These are phyloP conservation scores for Chrysophaeum taylorii DNA, from an alignment of 352 stramenopile species.

Conservation along the genomic window DNA sequence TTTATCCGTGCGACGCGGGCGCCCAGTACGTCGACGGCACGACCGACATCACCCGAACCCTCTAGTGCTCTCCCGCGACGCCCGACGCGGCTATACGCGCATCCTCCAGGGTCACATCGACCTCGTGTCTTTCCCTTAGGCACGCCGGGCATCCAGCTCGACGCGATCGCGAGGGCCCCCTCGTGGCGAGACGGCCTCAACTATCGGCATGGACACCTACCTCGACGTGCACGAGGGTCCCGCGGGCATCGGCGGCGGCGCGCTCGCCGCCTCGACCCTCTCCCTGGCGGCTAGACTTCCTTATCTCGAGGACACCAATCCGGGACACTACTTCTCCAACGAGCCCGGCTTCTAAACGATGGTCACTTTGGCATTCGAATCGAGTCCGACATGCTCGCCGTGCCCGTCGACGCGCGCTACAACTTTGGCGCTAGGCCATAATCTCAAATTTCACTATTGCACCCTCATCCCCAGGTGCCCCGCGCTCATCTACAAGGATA, in stretches of 20 bases:
- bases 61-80: conserved; percentile 75
- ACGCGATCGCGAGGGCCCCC: conserved; percentile 69
- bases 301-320: conserved; percentile 15
- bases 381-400: conserved; percentile 78
- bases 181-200: conserved; percentile 77
- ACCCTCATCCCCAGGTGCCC: conserved; percentile 84
- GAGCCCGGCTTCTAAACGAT: conserved; percentile 89
- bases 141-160: conserved; percentile 69
- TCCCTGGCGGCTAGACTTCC: not conserved
- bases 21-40: conserved; percentile 88
- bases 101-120: conserved; percentile 82
- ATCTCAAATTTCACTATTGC: conserved; percentile 78
- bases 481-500: conserved; percentile 70
- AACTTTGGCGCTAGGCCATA: conserved; percentile 46
- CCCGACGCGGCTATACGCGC: conserved; percentile 74
- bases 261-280: not conserved
- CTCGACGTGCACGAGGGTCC: conserved; percentile 86
- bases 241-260: conserved; percentile 46
- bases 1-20: conserved; percentile 66
- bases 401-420: conserved; percentile 48
- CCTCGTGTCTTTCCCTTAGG: conserved; percentile 70
- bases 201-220: conserved; percentile 82
- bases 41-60: conserved; percentile 86
- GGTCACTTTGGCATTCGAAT: conserved; percentile 88
- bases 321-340: conserved; percentile 53